These are phyloP conservation scores for Globisporangium cederbergense DNA, from an alignment of 352 stramenopile genomes.

Conservation along the genomic window DNA sequence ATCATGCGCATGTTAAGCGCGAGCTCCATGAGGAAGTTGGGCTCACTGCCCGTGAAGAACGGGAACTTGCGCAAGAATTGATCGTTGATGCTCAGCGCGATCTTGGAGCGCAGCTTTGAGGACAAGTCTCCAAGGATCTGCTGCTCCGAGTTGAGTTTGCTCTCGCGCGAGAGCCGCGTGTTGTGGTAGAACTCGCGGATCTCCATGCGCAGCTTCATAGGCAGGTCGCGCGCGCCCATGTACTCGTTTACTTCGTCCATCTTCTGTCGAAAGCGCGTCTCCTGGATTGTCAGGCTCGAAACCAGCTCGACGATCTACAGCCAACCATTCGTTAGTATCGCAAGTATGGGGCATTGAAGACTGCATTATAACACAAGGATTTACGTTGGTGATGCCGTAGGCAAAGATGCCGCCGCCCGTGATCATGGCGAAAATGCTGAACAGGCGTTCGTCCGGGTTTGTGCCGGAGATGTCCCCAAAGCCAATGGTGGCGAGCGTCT, in stretches of 20 bases:
- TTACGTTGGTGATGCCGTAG: slow-evolving; percentile 78
- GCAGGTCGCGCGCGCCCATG: slow-evolving; percentile 72
- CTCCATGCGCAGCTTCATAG: slow-evolving; percentile 67
- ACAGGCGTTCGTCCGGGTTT: slow-evolving; percentile 61
- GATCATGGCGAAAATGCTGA: slow-evolving; percentile 71
- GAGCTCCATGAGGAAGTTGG: slow-evolving; percentile 83
- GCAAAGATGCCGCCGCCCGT: slow-evolving; percentile 78
- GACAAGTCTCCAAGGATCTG: slow-evolving; percentile 73
- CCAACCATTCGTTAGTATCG: neutral
- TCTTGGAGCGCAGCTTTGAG: slow-evolving; percentile 70
- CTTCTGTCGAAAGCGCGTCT: slow-evolving; percentile 59
- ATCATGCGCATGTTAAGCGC: slow-evolving; percentile 83
- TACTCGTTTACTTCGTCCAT: slow-evolving; percentile 85
- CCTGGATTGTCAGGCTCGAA: slow-evolving; percentile 51
- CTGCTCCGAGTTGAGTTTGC: slow-evolving; percentile 63
- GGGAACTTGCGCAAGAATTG: slow-evolving; percentile 79
- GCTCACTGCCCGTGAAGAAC: slow-evolving; percentile 72
- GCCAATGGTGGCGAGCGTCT: slow-evolving; percentile 58
- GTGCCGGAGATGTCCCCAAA: slow-evolving; percentile 60
- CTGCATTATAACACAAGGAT: slow-evolving; percentile 20
- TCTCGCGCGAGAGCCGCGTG: slow-evolving; percentile 64
- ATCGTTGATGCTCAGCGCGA: slow-evolving; percentile 80
- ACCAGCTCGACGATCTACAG: slow-evolving; percentile 30
- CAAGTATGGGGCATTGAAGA: no score
- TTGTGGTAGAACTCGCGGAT: slow-evolving; percentile 86